Percentiles rank a stretch among this genome's conserved stretches.
Conservation (phyloP, 805 yeast genomes). For the Vanderwaltozyma yarrowii region DNA sequence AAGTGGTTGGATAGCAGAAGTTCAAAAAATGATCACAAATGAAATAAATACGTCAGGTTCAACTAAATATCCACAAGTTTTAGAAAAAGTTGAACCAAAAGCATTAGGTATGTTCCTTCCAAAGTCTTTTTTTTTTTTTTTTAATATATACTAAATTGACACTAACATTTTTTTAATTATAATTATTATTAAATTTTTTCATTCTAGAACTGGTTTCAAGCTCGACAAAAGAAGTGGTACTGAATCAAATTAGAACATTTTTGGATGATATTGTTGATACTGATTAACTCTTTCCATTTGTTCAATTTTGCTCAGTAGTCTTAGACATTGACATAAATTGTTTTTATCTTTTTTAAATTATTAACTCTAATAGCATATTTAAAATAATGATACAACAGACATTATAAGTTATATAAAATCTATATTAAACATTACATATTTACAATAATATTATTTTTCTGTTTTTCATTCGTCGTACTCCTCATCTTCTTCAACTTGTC, state of each 20-base stretch:
- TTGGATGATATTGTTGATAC: conserved; percentile 40
- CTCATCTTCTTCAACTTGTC: conserved; percentile 37
- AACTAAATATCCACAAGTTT: conserved; percentile 44
- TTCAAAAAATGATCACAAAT: conserved; percentile 50
- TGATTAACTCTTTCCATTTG: conserved; percentile 13
- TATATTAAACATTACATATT: neutral
- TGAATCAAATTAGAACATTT: conserved; percentile 48
- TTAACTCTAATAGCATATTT: neutral
- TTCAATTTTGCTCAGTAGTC: too few species aligned
- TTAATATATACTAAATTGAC: conserved; percentile 4
- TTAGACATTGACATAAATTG: too few species aligned
- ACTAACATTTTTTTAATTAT: too few species aligned
- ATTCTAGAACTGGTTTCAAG: conserved; percentile 57
- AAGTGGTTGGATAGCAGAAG: conserved; percentile 80
- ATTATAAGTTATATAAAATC: neutral
- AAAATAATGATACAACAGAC: neutral
- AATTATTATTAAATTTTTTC: too few species aligned
- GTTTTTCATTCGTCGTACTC: conserved; percentile 33
- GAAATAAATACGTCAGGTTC: conserved; percentile 29
- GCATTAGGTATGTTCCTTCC: conserved; percentile 50
- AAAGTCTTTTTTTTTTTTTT: too few species aligned
- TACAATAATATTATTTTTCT: neutral
- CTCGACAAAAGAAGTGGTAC: conserved; percentile 47
- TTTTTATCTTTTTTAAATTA: neutral
- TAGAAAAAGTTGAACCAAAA: conserved; percentile 45